phyloP scores from a whole-genome alignment of 2,329 filamentous ascomycete species.

The Akanthomyces uredinophilus region DNA sequence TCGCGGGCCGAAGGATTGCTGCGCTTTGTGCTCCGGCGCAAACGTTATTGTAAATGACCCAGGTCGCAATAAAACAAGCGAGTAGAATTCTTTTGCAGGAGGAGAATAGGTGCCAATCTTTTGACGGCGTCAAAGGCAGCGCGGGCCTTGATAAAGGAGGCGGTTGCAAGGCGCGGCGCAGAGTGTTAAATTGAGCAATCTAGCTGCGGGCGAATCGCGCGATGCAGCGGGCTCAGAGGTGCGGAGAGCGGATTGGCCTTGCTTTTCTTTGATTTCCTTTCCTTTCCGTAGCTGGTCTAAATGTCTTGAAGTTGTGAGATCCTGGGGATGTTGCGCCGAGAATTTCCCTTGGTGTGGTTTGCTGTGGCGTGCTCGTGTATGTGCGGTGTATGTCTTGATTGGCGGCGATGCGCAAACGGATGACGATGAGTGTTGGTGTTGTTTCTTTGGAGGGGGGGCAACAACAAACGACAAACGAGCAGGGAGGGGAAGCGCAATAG shows the following conservation, averaged over 20 bases:
- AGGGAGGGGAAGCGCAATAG: background rate
- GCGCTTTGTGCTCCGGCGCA: background rate
- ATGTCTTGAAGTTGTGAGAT: background rate
- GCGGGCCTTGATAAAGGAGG: background rate
- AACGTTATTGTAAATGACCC: background rate
- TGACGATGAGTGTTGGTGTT: background rate
- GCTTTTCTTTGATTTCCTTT: background rate
- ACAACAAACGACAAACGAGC: background rate
- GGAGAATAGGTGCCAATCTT: too few relatives aligned
- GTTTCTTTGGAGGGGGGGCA: background rate
- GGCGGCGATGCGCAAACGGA: background rate
- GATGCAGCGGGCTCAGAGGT: background rate
- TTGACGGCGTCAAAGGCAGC: background rate
- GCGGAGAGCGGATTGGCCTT: background rate
- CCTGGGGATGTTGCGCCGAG: too few relatives aligned
- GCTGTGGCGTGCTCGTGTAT: background rate
- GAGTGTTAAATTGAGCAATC: background rate
- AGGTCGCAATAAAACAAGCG: background rate
- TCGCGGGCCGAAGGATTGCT: too few relatives aligned
- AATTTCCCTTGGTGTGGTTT: background rate
- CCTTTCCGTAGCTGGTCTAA: background rate
- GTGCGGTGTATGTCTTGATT: background rate
- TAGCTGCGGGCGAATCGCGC: background rate
- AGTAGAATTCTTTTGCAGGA: too few relatives aligned
- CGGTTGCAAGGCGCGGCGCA: background rate